Evolutionary conservation across 805 yeast species (phyloP).

Genomic region (Metschnikowia henanensis): DNA sequence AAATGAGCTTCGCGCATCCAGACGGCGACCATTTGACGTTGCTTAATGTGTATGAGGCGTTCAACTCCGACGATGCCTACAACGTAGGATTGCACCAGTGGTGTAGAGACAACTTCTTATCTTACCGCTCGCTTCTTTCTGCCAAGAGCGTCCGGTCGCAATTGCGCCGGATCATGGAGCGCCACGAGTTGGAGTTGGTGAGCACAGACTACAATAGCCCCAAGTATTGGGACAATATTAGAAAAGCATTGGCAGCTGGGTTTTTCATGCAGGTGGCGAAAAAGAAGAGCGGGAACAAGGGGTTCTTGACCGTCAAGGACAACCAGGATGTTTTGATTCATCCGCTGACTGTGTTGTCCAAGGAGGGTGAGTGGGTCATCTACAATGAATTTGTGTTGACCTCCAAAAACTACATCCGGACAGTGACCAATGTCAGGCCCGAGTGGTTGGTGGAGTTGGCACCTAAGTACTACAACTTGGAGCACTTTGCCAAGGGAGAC

Average conservation of each 20-base stretch:
- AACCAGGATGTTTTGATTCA: conserved; percentile 94
- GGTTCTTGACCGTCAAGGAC: conserved; percentile 91
- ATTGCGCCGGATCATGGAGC: conserved; percentile 78
- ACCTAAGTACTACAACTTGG: conserved; percentile 66
- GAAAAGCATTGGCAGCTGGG: conserved; percentile 88
- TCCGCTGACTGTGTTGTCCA: conserved; percentile 89
- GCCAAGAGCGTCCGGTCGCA: conserved; percentile 90
- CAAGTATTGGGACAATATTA: conserved; percentile 69
- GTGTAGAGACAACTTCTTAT: conserved; percentile 90
- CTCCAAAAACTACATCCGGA: conserved; percentile 88
- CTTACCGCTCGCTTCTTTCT: conserved; percentile 77
- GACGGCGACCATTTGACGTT: conserved; percentile 95
- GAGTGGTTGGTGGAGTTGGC: conserved; percentile 90
- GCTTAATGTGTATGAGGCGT: conserved; percentile 84
- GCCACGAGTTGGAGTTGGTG: conserved; percentile 69
- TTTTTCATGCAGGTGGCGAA: conserved; percentile 99
- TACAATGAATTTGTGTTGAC: conserved; percentile 96
- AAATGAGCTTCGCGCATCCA: conserved; percentile 83
- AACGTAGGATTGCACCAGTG: conserved; percentile 69
- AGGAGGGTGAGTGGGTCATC: conserved; percentile 88
- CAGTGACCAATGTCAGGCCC: conserved; percentile 87
- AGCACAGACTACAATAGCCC: conserved; percentile 62
- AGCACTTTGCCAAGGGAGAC: conserved; percentile 67
- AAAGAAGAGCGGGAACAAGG: conserved; percentile 71
- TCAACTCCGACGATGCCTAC: conserved; percentile 70